Percentiles rank a stretch among this genome's conserved stretches.
Conservation (phyloP, 2,329 filamentous ascomycete species). For the Diaporthe aspalathi region DNA sequence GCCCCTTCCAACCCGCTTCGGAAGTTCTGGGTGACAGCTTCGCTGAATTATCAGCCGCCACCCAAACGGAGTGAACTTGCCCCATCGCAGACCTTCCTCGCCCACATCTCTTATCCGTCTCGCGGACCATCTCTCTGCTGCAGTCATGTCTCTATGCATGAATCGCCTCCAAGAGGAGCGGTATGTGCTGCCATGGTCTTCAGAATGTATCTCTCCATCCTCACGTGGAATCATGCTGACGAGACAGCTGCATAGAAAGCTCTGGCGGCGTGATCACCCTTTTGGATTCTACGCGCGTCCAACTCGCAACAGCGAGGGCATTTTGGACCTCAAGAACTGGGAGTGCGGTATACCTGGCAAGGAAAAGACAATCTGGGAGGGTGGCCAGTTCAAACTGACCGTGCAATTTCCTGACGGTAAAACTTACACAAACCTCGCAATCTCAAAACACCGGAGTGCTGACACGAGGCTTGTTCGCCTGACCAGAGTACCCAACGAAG, state of each 20-base stretch:
- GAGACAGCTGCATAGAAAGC: constrained; percentile 72
- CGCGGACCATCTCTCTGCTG: background rate
- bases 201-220: background rate
- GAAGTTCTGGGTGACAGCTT: background rate
- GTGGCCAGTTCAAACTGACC: constrained; percentile 94
- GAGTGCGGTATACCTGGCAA: constrained; percentile 97
- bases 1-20: constrained; percentile 15
- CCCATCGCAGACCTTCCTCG: background rate
- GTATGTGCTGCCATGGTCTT: constrained; percentile 60
- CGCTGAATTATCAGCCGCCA: background rate
- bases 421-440: constrained; percentile 48
- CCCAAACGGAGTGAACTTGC: background rate
- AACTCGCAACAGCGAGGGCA: constrained; percentile 79
- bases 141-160: constrained; percentile 84
- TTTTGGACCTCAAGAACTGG: constrained; percentile 94
- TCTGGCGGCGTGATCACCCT: constrained; percentile 96
- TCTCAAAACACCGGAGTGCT: constrained; percentile 34
- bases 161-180: constrained; percentile 90
- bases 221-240: background rate
- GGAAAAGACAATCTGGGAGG: constrained; percentile 96
- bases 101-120: background rate
- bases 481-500: constrained; percentile 94
- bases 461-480: constrained; percentile 37
- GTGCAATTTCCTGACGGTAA: constrained; percentile 94
- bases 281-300: constrained; percentile 98